phyloP scores from a whole-genome alignment of 371 early-diverging fungal genomes.

The Capillidium heterosporum region DNA sequence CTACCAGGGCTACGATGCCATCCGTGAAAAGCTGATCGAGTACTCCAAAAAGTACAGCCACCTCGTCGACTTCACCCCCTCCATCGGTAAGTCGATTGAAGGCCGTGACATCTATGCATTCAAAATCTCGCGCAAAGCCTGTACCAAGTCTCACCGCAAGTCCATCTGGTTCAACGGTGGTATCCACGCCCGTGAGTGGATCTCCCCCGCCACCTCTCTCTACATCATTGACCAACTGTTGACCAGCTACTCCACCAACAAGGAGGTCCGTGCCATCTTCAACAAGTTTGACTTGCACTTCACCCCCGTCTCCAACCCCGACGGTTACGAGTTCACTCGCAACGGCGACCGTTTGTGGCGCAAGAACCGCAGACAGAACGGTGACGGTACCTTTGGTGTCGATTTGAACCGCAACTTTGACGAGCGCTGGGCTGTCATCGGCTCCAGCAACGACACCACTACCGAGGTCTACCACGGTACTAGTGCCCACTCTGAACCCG shows the following conservation, averaged over 20 bases:
- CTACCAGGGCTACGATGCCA: slow-evolving; percentile 23
- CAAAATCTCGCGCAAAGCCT: slow-evolving; percentile 15
- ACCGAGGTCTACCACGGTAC: slow-evolving; percentile 32
- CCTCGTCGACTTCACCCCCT: slow-evolving; percentile 16
- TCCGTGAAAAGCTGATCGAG: slow-evolving; percentile 17
- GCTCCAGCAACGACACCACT: slow-evolving; percentile 21
- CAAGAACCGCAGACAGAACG: slow-evolving; percentile 24
- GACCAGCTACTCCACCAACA: slow-evolving; percentile 17
- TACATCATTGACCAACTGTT: slow-evolving; percentile 24
- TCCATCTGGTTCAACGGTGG: slow-evolving; percentile 29
- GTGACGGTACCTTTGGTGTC: slow-evolving; percentile 15
- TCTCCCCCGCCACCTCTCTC: slow-evolving; percentile 22
- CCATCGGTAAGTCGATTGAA: slow-evolving; percentile 28
- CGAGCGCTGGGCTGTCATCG: slow-evolving; percentile 30
- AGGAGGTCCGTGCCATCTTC: slow-evolving; percentile 15
- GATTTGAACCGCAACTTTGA: slow-evolving; percentile 28
- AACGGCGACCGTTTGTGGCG: slow-evolving; percentile 29
- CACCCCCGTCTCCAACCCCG: slow-evolving; percentile 32
- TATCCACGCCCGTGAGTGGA: slow-evolving; percentile 42
- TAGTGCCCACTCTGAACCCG: slow-evolving; percentile 26
- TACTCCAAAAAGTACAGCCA: slow-evolving; percentile 19
- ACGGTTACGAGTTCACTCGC: slow-evolving; percentile 35
- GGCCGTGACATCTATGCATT: slow-evolving; percentile 29
- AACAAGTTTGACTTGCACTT: slow-evolving; percentile 23
- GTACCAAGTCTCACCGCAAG: slow-evolving; percentile 13